Base-by-base conservation (phyloP, 108 stramenopile species). In the Nitzschia sp. region DNA sequence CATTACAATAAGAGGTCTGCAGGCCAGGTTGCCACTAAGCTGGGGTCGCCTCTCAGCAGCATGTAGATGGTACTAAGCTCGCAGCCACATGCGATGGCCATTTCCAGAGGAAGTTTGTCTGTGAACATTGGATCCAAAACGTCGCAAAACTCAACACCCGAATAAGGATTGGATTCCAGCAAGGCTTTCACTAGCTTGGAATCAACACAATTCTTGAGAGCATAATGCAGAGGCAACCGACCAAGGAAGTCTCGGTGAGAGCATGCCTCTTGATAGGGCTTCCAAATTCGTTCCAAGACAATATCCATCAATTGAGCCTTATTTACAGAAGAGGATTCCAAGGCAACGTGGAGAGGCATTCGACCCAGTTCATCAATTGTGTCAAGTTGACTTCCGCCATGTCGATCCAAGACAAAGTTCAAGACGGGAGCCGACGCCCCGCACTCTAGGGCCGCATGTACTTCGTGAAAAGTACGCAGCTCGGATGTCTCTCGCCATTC, bases 401-500 rank as follows among this genome's bases (percentile, higher is more conserved):
- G 47, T 23, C 46, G 35, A 15, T 74, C 64, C 45, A 82, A 11
- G 26, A 74, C 59, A 31, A 48, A 70, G 26, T 62, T 51, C 2
- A 82, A 48, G 0, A 85, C 80, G 26, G 57, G 65, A 30, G 69
- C 49, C 18, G 59, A 68, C 24, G 74, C 74, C 0, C 63, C 73
- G 21, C 68, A 66, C 61, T 75, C 61, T 31, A 85, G 33, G 1
- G 84, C 84, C 5, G 84, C 80, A 55, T 85, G 84, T 2, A 85
- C 48, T 30, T 79, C 49, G 33, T 80, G 48, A 35, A 83, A 83
- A 6, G 57, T 34, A 28, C 70, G 72, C 2, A 54, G 66, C 17
- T 56, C 46, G 0, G 60, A 71, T 21, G 54, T 35, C 11, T 9
- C 61, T 2, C n/a, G 18, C 4, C 13, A 23, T 27, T 56, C 38